A percentile compares a stretch with the other conserved stretches of the same genome.
Evolutionary conservation across 2,329 filamentous ascomycete species (phyloP).

Genomic region (Ophiostoma quercus): DNA sequence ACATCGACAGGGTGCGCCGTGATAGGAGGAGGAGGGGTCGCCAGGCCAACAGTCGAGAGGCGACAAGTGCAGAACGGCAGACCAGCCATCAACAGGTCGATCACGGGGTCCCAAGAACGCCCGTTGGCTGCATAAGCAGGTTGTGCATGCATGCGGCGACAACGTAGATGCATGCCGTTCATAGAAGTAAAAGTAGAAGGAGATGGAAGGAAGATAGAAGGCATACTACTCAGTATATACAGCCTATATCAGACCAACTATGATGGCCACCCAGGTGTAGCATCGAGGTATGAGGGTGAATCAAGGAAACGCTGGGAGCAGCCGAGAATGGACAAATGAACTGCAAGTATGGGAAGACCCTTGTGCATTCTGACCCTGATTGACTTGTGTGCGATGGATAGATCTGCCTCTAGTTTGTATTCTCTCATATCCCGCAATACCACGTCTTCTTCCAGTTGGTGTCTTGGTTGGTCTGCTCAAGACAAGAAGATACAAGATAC

Average conservation of each 20-base stretch:
- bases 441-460: neutral
- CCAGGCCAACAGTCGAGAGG: neutral
- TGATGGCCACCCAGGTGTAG: neutral
- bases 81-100: neutral
- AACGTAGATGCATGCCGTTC: neutral
- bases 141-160: neutral
- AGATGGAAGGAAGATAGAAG: neutral
- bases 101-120: neutral
- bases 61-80: neutral
- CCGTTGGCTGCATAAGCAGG: neutral
- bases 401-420: neutral
- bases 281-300: neutral
- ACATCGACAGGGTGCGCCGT: neutral
- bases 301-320: slow-evolving; percentile 6
- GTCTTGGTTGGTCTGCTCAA: neutral
- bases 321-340: neutral
- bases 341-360: neutral
- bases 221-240: neutral
- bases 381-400: neutral
- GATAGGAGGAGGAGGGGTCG: neutral
- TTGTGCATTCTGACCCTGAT: slow-evolving; percentile 3
- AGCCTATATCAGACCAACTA: neutral
- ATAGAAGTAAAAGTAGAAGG: neutral
- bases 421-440: neutral
- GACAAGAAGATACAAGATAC: neutral